Evolutionary conservation across 108 stramenopile species (phyloP), one percentile per base, ranked within the genome.

Genomic region (Fragilaria crotonensis): DNA sequence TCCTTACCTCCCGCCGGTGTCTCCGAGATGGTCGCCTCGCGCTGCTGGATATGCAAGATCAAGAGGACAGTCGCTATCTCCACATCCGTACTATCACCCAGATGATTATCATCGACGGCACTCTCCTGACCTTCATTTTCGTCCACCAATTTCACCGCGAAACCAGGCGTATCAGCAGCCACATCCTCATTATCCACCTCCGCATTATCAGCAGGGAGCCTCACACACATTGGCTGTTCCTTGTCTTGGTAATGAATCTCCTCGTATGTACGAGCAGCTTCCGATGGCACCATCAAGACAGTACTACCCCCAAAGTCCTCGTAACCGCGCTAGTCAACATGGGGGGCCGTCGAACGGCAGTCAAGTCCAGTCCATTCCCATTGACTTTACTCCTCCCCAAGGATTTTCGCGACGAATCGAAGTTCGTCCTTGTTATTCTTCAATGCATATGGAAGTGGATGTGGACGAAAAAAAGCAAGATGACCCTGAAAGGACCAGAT

Each of bases 131-230:
- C 36, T 7, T 52, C 22, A 2, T 52, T 18, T 21, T 52, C 51
- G 23, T 18, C 25, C 22, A 1, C 51, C 51, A 3, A 17, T 25
- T 25, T 21, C 21, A 18, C 25, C 25, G 17, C 21, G 51, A 17
- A 1, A 52, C 1, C 51, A 3, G 2, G 25, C 22, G 2, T 26
- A 23, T 22, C 51, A 3, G 18, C 25, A 21, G 22, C 23, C 22
- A 2, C 26, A 52, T 4, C 22, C 45, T 46, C 19, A 46, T 52
- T 26, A 52, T 52, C 51, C 22, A 18, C 51, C 51, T 52, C 25
- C 1, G 25, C 25, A 22, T 2, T 41, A 41, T 41, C 51, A 2
- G 25, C 26, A 52, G 22, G 4, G 23, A 1, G 25, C 51, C 18
- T 21, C 21, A 3, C 18, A 25, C 25, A 52, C 23, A 18, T 25